Evolutionary conservation across 306 rosid genomes (phyloP).

Genomic region (Vachellia collinsii): DNA sequence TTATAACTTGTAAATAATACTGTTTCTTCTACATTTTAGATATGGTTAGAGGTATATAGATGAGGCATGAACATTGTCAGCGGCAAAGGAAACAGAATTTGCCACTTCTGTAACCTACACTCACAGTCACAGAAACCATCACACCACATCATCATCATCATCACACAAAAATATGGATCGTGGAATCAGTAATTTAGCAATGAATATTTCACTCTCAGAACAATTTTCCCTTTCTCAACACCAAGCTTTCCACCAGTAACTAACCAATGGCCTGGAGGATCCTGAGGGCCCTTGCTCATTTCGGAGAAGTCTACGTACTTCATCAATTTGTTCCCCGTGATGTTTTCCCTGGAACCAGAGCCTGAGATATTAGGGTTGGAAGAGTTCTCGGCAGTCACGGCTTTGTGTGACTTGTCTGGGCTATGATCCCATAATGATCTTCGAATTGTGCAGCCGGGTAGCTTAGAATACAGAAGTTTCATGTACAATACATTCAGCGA

Average conservation of each 20-base stretch:
- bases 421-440: slow-evolving; percentile 82
- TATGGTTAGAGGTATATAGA: neutral
- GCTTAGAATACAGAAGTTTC: slow-evolving; percentile 74
- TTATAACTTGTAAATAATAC: neutral
- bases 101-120: slow-evolving; percentile 38
- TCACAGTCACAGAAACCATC: slow-evolving; percentile 43
- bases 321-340: slow-evolving; percentile 54
- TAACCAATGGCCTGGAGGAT: slow-evolving; percentile 88
- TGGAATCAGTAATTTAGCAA: slow-evolving; percentile 67
- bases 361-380: slow-evolving; percentile 44
- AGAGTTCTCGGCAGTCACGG: slow-evolving; percentile 31
- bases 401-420: slow-evolving; percentile 44
- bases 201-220: slow-evolving; percentile 79
- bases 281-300: slow-evolving; percentile 72
- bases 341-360: slow-evolving; percentile 48
- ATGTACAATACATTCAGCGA: slow-evolving; percentile 73
- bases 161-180: slow-evolving; percentile 37
- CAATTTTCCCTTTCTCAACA: slow-evolving; percentile 77
- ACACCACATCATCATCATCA: slow-evolving; percentile 47
- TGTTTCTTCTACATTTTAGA: neutral
- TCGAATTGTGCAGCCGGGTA: slow-evolving; percentile 76
- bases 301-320: slow-evolving; percentile 62
- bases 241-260: slow-evolving; percentile 93
- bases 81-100: slow-evolving; percentile 31
- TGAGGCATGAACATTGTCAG: slow-evolving; percentile 3